These are phyloP conservation scores for Sarocladium oryzae DNA, from an alignment of 2,329 filamentous ascomycete species.

Conservation along the genomic window DNA sequence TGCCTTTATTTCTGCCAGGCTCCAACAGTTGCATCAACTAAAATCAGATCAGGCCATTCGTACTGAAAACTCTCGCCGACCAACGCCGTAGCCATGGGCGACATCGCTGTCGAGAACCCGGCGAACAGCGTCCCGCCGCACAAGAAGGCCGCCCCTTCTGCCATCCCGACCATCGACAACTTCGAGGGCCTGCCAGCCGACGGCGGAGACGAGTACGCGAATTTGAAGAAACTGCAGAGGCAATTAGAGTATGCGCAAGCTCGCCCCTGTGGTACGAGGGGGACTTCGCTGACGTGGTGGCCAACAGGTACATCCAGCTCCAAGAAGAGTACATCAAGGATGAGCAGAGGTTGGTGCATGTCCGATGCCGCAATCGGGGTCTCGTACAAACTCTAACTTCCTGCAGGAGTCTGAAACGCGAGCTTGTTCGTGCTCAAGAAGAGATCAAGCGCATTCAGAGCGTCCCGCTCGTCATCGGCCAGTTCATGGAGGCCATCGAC, in stretches of 20 bases:
- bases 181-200: constrained; percentile 79
- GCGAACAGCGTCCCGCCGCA: constrained; percentile 67
- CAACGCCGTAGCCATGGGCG: constrained; percentile 65
- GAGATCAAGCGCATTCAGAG: constrained; percentile 99
- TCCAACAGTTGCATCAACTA: too few species aligned
- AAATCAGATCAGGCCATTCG: too few species aligned
- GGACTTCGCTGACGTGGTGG: constrained; percentile 17
- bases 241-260: constrained; percentile 73
- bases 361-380: neutral
- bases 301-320: constrained; percentile 79
- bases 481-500: constrained; percentile 99
- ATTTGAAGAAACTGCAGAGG: constrained; percentile 91
- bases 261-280: neutral
- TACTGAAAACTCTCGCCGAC: too few species aligned
- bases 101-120: constrained; percentile 79
- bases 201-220: constrained; percentile 86
- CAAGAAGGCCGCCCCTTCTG: constrained; percentile 71
- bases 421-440: constrained; percentile 94
- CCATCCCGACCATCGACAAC: constrained; percentile 84
- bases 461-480: constrained; percentile 93
- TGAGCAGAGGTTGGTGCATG: constrained; percentile 69
- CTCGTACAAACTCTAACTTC: constrained; percentile 15
- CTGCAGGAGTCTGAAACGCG: constrained; percentile 82
- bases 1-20: too few species aligned
- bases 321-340: constrained; percentile 99